Evolutionary conservation across 148 eudicot species (phyloP), one percentile per base, ranked within the genome.

Genomic region (Cornus florida): DNA sequence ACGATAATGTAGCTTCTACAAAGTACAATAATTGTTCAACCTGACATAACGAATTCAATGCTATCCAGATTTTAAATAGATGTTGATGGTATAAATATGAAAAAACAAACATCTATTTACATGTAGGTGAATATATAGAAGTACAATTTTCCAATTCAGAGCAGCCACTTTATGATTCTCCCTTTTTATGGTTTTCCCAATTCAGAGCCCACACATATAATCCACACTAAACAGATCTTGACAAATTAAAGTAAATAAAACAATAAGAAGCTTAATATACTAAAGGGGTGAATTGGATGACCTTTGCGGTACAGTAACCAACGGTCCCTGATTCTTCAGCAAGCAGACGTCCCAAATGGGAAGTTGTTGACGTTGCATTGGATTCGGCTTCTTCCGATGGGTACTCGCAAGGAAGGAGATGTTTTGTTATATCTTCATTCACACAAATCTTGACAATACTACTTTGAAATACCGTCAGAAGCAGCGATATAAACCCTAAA

Each of bases 401-500:
- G 35, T 76, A 78, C 41, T 86, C 74, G 75, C 99, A 95, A 48
- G 99, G 99, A 70, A 95, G 95, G 76, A 95, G 82, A 69, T 88
- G 90, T 10, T 3, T 72, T 41, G 86, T 85, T 11, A 81, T 16
- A 67, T 67, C 76, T 77, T 80, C 80, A 2, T 86, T 78, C 77
- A 95, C 93, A 70, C 99, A 95, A 11, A 95, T 83, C 78, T 87
- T 88, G 35, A 87, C 81, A 46, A 93, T 93, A 60, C 85, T 69
- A 62, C 82, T 82, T 91, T 95, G 97, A 28, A 90, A 87, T 71
- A 95, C 99, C 22, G 99, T 90, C 79, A 95, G 75, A 71, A 95
- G 83, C 13, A 95, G 87, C 33, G 99, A 95, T 76, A 95, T 91
- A 81, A 95, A 95, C 78, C 99, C 99, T 80, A 95, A 82, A 67